Base-by-base conservation (phyloP, 345 rosid genomes). In the Anacardium occidentale region DNA sequence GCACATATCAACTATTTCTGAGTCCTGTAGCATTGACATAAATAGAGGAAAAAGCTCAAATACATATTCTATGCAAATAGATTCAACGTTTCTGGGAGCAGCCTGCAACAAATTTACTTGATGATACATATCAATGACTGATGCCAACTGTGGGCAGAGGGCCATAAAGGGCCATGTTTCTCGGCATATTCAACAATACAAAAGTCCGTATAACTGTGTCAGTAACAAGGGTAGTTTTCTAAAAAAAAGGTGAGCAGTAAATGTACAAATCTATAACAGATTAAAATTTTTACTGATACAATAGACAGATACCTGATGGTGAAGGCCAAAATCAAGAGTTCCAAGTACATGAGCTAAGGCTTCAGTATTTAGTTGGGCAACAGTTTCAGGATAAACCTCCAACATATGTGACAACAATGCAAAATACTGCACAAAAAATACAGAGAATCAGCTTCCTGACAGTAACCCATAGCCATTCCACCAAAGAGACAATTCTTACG, bases 351-450 rank as follows among this genome's bases (percentile, higher is more conserved):
- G 97, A 66, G 76, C 78, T 79, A 95, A 91, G 78, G 96, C 92
- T 50, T 92, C 94, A 63, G 74, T 75, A 62, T 84, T 85, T 76
- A 92, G 83, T 70, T 84, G 93, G 29, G 90, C 91, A 51, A 92
- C 87, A 71, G 89, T 88, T 81, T 92, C 98, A 4, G 99, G 99
- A 77, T 95, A 95, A 20, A 95, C 99, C 86, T 92, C 99, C 77
- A 95, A 73, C 89, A 95, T 79, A 76, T 95, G 99, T 40, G 97
- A 95, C 62, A 95, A 69, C 76, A 92, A 82, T 1, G 90, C 84
- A 81, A 92, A 92, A 79, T 92, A 92, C 99, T 92, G 88, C 89
- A 80, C 55, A 81, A 75, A 22, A 82, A 62, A 63, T 70, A 71
- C 32, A 20, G 50, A 24, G 52, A 20, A 70, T 77, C 76, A 83